Evolutionary conservation across 129 eudicot species (phyloP).

Genomic region (Apium graveolens): DNA sequence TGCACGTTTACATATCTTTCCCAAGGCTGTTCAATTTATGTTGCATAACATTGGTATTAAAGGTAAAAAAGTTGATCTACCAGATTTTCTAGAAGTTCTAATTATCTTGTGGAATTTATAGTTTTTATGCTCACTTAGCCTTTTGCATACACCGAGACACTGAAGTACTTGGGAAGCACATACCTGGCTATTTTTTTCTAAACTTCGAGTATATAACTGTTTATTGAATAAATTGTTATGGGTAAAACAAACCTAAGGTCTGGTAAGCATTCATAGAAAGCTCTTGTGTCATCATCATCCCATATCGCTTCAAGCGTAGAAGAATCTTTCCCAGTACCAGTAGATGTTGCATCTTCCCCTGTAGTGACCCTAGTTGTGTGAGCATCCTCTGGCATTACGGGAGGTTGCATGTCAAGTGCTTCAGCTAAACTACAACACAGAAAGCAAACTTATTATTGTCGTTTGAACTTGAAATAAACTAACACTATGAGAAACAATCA

Average conservation of each 20-base stretch:
- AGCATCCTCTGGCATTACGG: conserved; percentile 96
- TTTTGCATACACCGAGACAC: neutral
- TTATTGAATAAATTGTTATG: conserved; percentile 7
- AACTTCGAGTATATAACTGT: neutral
- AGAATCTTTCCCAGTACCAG: conserved; percentile 70
- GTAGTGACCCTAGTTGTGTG: conserved; percentile 85
- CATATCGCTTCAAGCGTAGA: conserved; percentile 73
- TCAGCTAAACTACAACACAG: conserved; percentile 67
- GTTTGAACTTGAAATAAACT: neutral
- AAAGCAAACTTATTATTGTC: conserved; percentile 1
- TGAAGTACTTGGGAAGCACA: neutral
- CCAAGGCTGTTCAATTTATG: neutral
- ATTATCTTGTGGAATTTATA: neutral
- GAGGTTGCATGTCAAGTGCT: conserved; percentile 96
- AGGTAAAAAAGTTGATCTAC: neutral
- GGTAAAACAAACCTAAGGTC: conserved; percentile 68
- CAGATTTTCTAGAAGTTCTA: neutral
- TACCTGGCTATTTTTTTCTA: neutral
- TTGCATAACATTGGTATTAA: neutral
- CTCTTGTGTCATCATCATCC: conserved; percentile 96
- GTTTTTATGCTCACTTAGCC: neutral
- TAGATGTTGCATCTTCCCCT: conserved; percentile 62
- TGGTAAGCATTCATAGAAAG: conserved; percentile 85
- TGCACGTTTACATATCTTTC: neutral
- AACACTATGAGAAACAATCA: conserved; percentile 4